Conservation (phyloP, 2,329 filamentous ascomycete genomes). For the Botrytis hyacinthi region DNA sequence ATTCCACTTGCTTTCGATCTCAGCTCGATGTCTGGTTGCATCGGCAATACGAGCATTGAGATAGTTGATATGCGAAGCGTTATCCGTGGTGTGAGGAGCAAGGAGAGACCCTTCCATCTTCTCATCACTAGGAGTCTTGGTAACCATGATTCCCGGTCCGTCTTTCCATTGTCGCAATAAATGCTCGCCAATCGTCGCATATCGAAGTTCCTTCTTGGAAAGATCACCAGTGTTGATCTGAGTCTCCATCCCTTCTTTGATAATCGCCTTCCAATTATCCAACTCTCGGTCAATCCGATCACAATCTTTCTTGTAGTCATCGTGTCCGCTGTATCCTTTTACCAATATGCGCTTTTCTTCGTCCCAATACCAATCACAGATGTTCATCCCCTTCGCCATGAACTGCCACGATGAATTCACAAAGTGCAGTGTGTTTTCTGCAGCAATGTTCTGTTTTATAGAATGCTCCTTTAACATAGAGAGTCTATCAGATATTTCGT, state of each 20-base stretch:
- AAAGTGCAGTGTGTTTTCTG: background rate
- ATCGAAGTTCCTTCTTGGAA: background rate
- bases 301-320: background rate
- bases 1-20: background rate
- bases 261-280: background rate
- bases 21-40: background rate
- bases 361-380: conserved; percentile 9
- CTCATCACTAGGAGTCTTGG: background rate
- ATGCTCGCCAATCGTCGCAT: background rate
- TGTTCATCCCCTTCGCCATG: background rate
- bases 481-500: background rate
- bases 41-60: conserved; percentile 7
- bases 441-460: background rate
- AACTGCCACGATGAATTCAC: background rate
- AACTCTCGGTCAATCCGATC: conserved; percentile 1
- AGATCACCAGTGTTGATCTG: background rate
- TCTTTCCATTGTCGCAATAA: conserved; percentile 9
- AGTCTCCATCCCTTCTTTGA: background rate
- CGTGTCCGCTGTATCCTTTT: background rate
- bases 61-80: conserved; percentile 9
- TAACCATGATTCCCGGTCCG: conserved; percentile 12
- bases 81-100: conserved; percentile 3
- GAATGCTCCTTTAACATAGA: background rate
- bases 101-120: background rate
- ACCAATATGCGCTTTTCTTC: conserved; percentile 6